phyloP scores from a whole-genome alignment of 176 grass and related monocot species.

The sorghum (Sorghum bicolor) region Sorghum_bicolor_NCBIv3 NC_012879.2:3205501-3206000 shows the following conservation, averaged over 20 bases:
- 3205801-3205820: constrained; percentile 42
- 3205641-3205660: too few species aligned
- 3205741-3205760: constrained; percentile 61
- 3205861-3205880: not conserved
- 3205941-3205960: constrained; percentile 32
- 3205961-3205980: constrained; percentile 58
- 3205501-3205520: not conserved
- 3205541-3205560: not conserved
- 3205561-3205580: not conserved
- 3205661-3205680: not conserved
- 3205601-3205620: not conserved
- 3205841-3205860: constrained; percentile 27
- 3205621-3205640: too few species aligned
- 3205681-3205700: not conserved
- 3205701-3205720: constrained; percentile 45
- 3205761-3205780: constrained; percentile 56
- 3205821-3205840: constrained; percentile 48
- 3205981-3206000: constrained; percentile 62
- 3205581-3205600: not conserved
- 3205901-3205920: not conserved
- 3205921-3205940: not conserved
- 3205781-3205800: constrained; percentile 57
- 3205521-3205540: not conserved
- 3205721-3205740: constrained; percentile 49
- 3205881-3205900: not conserved